Base-by-base conservation (phyloP, 2,329 filamentous ascomycete species). In the Calycina marina region DNA sequence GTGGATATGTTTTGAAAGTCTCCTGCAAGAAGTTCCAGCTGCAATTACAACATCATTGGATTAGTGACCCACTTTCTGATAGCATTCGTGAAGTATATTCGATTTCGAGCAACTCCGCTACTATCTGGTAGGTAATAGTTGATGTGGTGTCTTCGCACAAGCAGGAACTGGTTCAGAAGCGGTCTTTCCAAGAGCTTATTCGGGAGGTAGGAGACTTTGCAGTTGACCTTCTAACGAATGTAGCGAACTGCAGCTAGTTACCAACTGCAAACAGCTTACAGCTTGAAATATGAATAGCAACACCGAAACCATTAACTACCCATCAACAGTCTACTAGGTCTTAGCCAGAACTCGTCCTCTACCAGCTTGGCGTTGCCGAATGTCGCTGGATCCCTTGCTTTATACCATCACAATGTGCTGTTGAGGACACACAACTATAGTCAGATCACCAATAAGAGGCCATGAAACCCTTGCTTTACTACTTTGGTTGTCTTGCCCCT, bases 161-260 rank as follows among this genome's bases (percentile, higher is more conserved):
- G 18, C 27, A 38, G 25, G 28, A 34, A 18, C 28, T 36, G 17
- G 14, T 40, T 38, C 13, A 37, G 12, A 40, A 40, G 30, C 13
- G 30, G 28, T 27, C 22, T 28, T 38, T 41, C 34, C 31, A 38
- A 40, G 39, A 41, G 20, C 34, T 36, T 25, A 27, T 42, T 36
- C 25, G 25, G 32, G 37, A 38, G 24, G 26, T 37, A 9, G 32
- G 40, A 15, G 35, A 42, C 33, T 42, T 42, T 40, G 34, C 32
- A 32, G 28, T 41, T 12, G 31, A 41, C 28, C 32, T 36, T 28
- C 18, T 17, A 17, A 15, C 17, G 27, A 17, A 29, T 10, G 17
- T 29, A 15, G 12, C 27, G 27, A 17, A 29, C 14, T 12, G 15
- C 27, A 29, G 17, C 18, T 22, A 22, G 18, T n/a, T 22, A 22